Percentiles rank a stretch among this genome's conserved stretches.
Conservation (phyloP, 768 basidiomycete genomes). For the Suillus plorans region DNA sequence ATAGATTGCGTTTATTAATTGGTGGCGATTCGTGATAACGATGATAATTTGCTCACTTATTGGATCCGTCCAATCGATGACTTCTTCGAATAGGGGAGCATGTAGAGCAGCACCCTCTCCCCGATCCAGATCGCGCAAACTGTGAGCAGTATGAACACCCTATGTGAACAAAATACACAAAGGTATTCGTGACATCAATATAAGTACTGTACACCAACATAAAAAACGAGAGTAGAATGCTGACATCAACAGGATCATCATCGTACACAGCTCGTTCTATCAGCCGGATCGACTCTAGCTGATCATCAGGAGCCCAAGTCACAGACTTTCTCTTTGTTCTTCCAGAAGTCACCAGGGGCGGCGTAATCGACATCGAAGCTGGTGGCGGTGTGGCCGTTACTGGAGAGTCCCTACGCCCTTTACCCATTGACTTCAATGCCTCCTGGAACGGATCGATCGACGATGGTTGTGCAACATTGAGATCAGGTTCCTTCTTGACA, state of each 20-base stretch:
- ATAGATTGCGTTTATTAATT: constrained; percentile 43
- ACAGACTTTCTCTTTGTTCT: constrained; percentile 74
- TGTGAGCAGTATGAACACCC: constrained; percentile 71
- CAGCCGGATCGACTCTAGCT: constrained; percentile 71
- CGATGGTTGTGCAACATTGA: constrained; percentile 72
- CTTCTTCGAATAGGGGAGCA: constrained; percentile 80
- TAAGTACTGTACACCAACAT: constrained; percentile 37
- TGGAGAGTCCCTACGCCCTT: constrained; percentile 61
- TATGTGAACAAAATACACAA: constrained; percentile 43
- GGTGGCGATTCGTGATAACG: constrained; percentile 23
- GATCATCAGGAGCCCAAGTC: constrained; percentile 72
- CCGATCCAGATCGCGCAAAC: constrained; percentile 82
- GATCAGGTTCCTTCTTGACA: constrained; percentile 51
- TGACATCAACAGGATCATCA: constrained; percentile 85
- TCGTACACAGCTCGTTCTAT: constrained; percentile 90
- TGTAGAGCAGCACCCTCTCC: constrained; percentile 86
- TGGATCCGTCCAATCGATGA: constrained; percentile 84
- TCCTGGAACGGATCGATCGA: constrained; percentile 83
- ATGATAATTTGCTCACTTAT: constrained; percentile 53
- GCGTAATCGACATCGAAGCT: constrained; percentile 27
- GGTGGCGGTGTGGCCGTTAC: constrained; percentile 57
- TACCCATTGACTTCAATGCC: constrained; percentile 73
- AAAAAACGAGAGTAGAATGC: constrained; percentile 47
- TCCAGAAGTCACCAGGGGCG: constrained; percentile 40
- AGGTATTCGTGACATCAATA: constrained; percentile 48